Conservation (phyloP, 2,329 filamentous ascomycete species). For the Tolypocladium endophyticum region DNA sequence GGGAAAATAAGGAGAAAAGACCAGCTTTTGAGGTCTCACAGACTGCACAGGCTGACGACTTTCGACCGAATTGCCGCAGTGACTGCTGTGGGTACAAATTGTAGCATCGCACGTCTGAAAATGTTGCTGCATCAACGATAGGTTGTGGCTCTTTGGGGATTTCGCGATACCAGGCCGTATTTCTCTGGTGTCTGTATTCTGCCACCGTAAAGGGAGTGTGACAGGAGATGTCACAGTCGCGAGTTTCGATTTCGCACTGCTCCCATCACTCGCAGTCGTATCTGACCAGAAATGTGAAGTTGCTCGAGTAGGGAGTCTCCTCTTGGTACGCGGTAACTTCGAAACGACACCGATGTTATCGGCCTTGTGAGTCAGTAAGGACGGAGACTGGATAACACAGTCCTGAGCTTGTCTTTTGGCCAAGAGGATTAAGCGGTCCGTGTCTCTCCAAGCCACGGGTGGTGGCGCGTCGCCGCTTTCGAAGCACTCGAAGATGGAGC, state of each 20-base stretch:
- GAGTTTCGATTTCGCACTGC: background rate
- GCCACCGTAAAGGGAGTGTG: background rate
- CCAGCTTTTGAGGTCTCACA: background rate
- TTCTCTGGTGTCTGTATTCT: background rate
- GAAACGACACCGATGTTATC: background rate
- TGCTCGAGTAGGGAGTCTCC: background rate
- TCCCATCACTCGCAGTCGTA: background rate
- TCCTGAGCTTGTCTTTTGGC: constrained; percentile 17
- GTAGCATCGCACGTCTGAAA: background rate
- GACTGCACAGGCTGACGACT: background rate
- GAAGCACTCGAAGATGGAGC: constrained; percentile 10
- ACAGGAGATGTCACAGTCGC: constrained; percentile 4
- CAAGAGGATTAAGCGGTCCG: constrained; percentile 22
- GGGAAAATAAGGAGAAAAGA: constrained; percentile 23
- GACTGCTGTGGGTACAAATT: background rate
- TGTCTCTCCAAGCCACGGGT: constrained; percentile 19
- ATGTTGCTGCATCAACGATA: background rate
- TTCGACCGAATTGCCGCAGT: background rate
- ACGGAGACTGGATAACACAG: constrained; percentile 7
- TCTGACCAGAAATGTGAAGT: constrained; percentile 19
- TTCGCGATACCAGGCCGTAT: background rate
- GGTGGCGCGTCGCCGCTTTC: constrained; percentile 1
- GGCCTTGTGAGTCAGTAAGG: background rate
- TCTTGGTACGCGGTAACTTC: background rate
- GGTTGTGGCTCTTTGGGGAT: background rate